phyloP scores from a whole-genome alignment of 805 yeast genomes.

The Saitoella complicata region DNA sequence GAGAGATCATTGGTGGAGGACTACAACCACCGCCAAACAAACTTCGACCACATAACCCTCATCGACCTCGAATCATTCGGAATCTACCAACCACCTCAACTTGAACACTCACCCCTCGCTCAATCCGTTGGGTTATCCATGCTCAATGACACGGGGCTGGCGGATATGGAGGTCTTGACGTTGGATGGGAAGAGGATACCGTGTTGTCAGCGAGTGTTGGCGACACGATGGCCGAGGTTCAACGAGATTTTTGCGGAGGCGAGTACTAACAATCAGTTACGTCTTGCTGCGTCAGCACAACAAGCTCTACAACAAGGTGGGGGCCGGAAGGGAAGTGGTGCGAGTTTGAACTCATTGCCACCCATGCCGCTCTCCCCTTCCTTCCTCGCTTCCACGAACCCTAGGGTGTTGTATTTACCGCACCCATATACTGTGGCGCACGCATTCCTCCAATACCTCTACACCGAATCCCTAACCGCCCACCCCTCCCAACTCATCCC shows the following conservation, averaged over 20 bases:
- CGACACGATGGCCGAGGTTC: constrained; percentile 1
- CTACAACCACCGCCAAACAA: constrained; percentile 1
- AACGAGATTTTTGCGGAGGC: too few relatives aligned
- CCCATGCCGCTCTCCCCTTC: too few relatives aligned
- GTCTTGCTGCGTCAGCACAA: too few relatives aligned
- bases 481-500: not conserved
- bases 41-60: not conserved
- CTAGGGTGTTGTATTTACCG: not conserved
- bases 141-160: not conserved
- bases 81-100: not conserved
- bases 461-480: not conserved
- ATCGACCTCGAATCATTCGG: constrained; percentile 1
- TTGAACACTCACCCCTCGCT: not conserved
- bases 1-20: not conserved
- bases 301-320: too few relatives aligned
- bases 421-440: not conserved
- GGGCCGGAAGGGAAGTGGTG: too few relatives aligned
- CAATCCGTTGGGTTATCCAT: not conserved
- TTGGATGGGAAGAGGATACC: not conserved
- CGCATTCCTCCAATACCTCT: not conserved
- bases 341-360: too few relatives aligned
- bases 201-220: not conserved
- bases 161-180: constrained; percentile 3
- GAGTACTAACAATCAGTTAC: too few relatives aligned
- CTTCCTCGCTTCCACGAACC: not conserved